Evolutionary conservation across 169 alveolate species (phyloP), one percentile per base, ranked within the genome.

Genomic region (Amoebophrya sp.): DNA sequence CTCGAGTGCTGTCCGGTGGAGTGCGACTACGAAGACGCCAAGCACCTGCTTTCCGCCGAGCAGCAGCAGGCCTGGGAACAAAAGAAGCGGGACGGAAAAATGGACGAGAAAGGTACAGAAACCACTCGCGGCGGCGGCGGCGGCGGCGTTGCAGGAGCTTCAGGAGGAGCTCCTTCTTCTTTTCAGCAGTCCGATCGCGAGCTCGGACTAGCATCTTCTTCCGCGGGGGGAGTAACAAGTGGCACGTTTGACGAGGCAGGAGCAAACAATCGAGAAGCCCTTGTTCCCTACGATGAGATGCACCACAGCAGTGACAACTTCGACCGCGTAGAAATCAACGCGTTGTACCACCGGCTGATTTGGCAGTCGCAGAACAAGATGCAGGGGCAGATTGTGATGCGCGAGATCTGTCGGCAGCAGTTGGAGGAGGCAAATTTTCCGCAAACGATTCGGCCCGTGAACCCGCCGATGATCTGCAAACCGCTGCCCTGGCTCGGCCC

Each of bases 11-110:
- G 66, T 47, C 66, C 66, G 66, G 89, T 92, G 33, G 92, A 92
- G 91, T 92, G 92, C 40, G 92, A 91, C 32, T 92, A 89, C 47
- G 92, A 90, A 33, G 94, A 83, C 32, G 94, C 94, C 38, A 92
- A 92, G 77, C 89, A 77, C 66, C 92, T 89, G 40, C 94, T 92
- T 29, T 77, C 92, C 25, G 77, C 39, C n/a, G 94, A 92, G 92
- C 92, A 89, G 77, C 90, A 90, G 89, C 94, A 92, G 77, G 40
- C 40, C 39, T 55, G 91, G 77, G 90, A 77, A 38, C 92, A 92
- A 47, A 40, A 77, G 47, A 88, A 92, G 89, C 77, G 38, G 77
- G 12, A 47, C 38, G 92, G 40, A 1, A 83, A 39, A 38, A 33
- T 12, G 89, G 89, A 32, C 10, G 33, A 77, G 89, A 29, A 77